Base-by-base conservation (phyloP, 495 filamentous ascomycete species). In the Staphylotrichum tortipilum region DNA sequence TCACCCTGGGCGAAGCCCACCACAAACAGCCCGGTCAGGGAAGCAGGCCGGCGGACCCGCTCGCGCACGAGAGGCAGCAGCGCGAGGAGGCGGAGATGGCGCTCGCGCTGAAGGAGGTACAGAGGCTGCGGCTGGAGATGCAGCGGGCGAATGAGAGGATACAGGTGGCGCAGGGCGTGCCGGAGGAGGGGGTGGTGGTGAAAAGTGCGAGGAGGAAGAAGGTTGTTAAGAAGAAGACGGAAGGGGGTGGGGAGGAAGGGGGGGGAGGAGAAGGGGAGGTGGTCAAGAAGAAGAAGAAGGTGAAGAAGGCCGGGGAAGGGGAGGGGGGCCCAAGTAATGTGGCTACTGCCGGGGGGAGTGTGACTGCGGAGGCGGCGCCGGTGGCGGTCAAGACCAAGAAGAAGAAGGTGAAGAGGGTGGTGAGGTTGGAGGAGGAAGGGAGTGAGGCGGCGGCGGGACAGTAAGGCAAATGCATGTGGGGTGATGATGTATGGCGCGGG, bases 91-190 rank as follows among this genome's bases (percentile, higher is more conserved):
- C 73, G 1, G 89, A 95, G 65, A 91, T 95, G 86, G 76, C 73
- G 24, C 81, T 76, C 59, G 92, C 90, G 4, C 79, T 94, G 72
- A 80, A 81, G 61, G 82, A 95, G 62, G 84, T 98, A 12, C 91
- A 96, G 70, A 74, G 80, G 41, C 64, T 94, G 44, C 73, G 92
- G 31, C 64, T 94, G 43, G 86, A 91, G 65, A 96, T 98, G 89
- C 90, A 96, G 68, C 71, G 88, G 56, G 85, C 84, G 14, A 85
- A 86, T 29, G 90, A 97, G 68, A 69, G 88, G 44, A 84, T 94
- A 29, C 75, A 86, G 61, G 75, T 79, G 12, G 75, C 79, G 24
- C 77, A 86, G 49, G 86, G 81, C 3, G 79, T 81, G 3, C 76
- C 81, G n/a, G 69, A 70, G 4, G 87, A 88, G 53, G 87, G 84